phyloP scores from a whole-genome alignment of 495 filamentous ascomycete genomes.

The Aspergillus steynii region DNA sequence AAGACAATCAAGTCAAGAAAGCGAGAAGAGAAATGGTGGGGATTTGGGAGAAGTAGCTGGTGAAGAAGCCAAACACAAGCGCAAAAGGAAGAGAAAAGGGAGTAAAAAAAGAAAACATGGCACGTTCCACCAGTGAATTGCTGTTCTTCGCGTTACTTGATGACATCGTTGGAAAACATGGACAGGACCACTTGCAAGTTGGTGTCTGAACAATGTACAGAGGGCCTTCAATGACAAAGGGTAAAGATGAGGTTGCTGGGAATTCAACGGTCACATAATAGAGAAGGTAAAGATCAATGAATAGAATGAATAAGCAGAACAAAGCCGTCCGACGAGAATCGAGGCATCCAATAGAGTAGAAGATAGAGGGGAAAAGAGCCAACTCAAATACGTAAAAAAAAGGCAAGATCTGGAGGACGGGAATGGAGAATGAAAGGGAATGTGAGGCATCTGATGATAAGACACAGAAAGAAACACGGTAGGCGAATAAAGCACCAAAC shows the following conservation, averaged over 20 bases:
- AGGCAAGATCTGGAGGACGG: not conserved
- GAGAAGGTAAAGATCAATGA: not conserved
- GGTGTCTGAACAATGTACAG: not conserved
- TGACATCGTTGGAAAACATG: not conserved
- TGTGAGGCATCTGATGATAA: not conserved
- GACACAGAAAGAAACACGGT: not conserved
- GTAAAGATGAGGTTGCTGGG: not conserved
- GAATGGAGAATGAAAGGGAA: not conserved
- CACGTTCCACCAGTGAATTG: constrained; percentile 10
- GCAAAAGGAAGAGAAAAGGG: constrained; percentile 2
- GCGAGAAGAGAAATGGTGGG: not conserved
- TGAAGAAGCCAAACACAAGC: constrained; percentile 1
- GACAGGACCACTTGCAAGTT: not conserved
- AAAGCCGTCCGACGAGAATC: not conserved
- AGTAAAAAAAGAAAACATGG: constrained; percentile 22
- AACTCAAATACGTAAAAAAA: not conserved
- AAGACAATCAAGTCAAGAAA: not conserved
- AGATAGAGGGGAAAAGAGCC: too few species aligned
- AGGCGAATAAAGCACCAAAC: too few species aligned
- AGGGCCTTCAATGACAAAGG: not conserved
- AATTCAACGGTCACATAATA: constrained; percentile 1
- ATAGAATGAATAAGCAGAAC: not conserved
- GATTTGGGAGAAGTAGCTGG: not conserved
- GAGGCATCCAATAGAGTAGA: not conserved
- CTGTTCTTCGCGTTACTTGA: constrained; percentile 16